Evolutionary conservation across 1,139 yeast species (phyloP).

Genomic region (Taphrina wiesneri): DNA sequence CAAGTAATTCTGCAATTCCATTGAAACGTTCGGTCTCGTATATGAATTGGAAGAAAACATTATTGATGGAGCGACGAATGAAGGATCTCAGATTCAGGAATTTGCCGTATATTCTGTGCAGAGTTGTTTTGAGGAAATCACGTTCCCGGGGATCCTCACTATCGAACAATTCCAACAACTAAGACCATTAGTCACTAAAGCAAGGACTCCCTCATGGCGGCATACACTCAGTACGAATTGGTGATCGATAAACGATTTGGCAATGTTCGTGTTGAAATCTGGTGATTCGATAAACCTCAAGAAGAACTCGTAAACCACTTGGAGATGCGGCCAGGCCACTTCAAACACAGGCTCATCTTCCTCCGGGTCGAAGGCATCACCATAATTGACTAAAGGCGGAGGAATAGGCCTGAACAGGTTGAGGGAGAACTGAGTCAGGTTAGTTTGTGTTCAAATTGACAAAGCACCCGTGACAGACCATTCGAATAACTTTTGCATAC

Average conservation of each 20-base stretch:
- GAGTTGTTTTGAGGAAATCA: constrained; percentile 88
- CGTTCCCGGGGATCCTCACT: constrained; percentile 96
- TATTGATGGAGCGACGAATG: constrained; percentile 85
- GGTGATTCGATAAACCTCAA: constrained; percentile 90
- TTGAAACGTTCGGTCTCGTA: constrained; percentile 96
- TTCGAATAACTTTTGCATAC: constrained; percentile 81
- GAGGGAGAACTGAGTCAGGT: constrained; percentile 56
- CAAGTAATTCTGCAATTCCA: constrained; percentile 92
- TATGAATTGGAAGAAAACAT: constrained; percentile 86
- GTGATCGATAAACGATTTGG: constrained; percentile 92
- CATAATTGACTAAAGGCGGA: constrained; percentile 96
- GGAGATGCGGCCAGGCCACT: constrained; percentile 99
- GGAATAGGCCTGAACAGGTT: constrained; percentile 95
- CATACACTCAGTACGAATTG: constrained; percentile 64
- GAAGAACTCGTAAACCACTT: constrained; percentile 90
- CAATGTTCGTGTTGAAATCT: constrained; percentile 89
- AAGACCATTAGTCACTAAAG: neutral
- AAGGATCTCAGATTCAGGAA: constrained; percentile 86
- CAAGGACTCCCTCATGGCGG: neutral
- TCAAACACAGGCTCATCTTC: constrained; percentile 98
- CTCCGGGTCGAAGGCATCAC: constrained; percentile 95
- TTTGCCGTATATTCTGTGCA: constrained; percentile 94
- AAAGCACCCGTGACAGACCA: constrained; percentile 63
- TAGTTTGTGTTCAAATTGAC: neutral
- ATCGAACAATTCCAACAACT: constrained; percentile 80